Evolutionary conservation across 2,329 filamentous ascomycete species (phyloP).

Genomic region (Whalleya microplaca): DNA sequence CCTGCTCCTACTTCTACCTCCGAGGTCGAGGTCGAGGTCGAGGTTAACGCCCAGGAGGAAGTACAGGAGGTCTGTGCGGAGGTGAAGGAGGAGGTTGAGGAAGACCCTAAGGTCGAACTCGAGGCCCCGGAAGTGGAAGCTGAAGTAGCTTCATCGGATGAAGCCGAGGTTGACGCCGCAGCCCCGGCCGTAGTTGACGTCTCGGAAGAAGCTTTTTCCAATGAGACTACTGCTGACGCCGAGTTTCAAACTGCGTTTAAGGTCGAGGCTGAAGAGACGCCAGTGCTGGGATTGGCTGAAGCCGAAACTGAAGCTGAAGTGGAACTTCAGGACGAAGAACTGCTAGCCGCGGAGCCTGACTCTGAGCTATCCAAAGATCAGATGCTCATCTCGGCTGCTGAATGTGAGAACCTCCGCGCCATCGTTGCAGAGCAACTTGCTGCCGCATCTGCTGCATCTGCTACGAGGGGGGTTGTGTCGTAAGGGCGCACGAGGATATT

Average conservation of each 20-base stretch:
- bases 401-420: neutral
- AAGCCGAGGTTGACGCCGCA: neutral
- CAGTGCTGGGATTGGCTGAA: neutral
- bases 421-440: neutral
- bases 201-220: too few relatives aligned
- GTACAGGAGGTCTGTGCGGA: neutral
- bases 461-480: neutral
- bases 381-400: neutral
- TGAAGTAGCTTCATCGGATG: neutral
- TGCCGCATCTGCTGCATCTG: neutral
- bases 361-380: neutral
- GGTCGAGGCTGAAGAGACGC: too few relatives aligned
- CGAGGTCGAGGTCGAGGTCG: neutral
- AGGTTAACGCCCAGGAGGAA: neutral
- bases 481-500: neutral
- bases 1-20: neutral
- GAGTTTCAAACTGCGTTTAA: too few relatives aligned
- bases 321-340: slow-evolving; percentile 1
- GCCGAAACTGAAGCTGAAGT: neutral
- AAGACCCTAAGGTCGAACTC: neutral
- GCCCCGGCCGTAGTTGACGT: neutral
- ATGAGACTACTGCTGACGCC: too few relatives aligned
- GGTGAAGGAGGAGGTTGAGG: neutral
- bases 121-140: neutral
- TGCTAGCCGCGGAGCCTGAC: neutral